Percentiles rank a stretch among this genome's conserved stretches.
These are phyloP conservation scores for Lactifluus subvellereus DNA, from an alignment of 768 basidiomycete genomes.

Conservation along the genomic window DNA sequence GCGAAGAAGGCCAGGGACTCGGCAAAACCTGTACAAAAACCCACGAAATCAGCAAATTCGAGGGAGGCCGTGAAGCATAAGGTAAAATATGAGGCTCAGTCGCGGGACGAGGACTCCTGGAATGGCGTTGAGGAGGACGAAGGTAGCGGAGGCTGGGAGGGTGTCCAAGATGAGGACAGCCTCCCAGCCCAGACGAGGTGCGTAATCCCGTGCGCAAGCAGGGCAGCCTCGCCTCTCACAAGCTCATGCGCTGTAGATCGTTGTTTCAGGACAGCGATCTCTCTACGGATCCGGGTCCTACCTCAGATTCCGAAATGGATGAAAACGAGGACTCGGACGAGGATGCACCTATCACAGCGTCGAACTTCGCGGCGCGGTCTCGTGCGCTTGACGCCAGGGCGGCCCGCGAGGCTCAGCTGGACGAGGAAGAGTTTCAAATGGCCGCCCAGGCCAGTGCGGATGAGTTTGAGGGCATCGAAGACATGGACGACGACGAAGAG, in stretches of 20 bases:
- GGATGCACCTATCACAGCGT: conserved; percentile 57
- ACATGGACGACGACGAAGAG: conserved; percentile 34
- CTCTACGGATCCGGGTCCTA: conserved; percentile 39
- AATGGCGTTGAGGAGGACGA: conserved; percentile 32
- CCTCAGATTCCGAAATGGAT: conserved; percentile 36
- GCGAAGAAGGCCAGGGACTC: conserved; percentile 36
- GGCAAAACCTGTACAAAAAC: not conserved
- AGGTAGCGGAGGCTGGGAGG: conserved; percentile 54
- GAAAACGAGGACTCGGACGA: conserved; percentile 38
- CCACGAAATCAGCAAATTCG: conserved; percentile 22
- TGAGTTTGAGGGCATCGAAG: conserved; percentile 29
- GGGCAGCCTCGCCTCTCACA: not conserved
- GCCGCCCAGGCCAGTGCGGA: conserved; percentile 37
- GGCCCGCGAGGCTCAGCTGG: conserved; percentile 61
- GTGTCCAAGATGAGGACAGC: conserved; percentile 46
- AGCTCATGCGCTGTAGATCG: conserved; percentile 31
- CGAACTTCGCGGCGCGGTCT: conserved; percentile 78
- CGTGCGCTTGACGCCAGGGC: conserved; percentile 67
- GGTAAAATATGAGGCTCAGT: conserved; percentile 22
- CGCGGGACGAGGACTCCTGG: conserved; percentile 26
- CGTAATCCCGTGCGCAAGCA: not conserved
- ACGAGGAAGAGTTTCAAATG: conserved; percentile 56
- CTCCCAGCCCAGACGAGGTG: conserved; percentile 42
- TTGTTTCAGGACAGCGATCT: conserved; percentile 46
- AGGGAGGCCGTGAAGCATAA: conserved; percentile 4